phyloP scores from a whole-genome alignment of 1,139 yeast species.

The Candida tropicalis region DNA sequence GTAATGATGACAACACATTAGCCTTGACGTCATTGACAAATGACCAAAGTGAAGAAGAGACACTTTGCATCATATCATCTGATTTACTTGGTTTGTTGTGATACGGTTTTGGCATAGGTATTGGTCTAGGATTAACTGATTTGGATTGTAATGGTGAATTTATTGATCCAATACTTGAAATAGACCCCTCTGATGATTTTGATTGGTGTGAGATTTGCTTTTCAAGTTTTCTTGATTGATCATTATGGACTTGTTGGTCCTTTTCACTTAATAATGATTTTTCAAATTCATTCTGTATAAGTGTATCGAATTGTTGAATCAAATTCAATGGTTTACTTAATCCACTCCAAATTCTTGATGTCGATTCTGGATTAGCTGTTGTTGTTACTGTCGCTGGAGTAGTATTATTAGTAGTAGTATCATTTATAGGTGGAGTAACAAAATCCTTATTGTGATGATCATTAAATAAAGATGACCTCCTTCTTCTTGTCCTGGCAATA shows the following conservation, averaged over 20 bases:
- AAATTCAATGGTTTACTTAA: slow-evolving; percentile 58
- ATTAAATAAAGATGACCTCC: slow-evolving; percentile 16
- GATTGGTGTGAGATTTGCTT: slow-evolving; percentile 18
- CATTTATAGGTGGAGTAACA: neutral
- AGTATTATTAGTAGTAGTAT: neutral
- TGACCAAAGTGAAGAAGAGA: slow-evolving; percentile 48
- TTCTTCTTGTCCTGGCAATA: slow-evolving; percentile 30
- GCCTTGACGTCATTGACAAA: slow-evolving; percentile 47
- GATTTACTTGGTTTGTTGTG: slow-evolving; percentile 9
- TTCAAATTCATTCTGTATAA: slow-evolving; percentile 69
- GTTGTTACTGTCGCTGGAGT: slow-evolving; percentile 1
- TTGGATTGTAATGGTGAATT: slow-evolving; percentile 30
- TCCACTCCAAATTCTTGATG: slow-evolving; percentile 35
- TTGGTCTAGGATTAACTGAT: slow-evolving; percentile 15
- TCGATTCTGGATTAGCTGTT: slow-evolving; percentile 4
- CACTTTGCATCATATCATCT: slow-evolving; percentile 46
- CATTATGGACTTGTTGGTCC: neutral
- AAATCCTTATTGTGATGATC: neutral
- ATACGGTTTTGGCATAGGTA: neutral
- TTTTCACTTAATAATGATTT: slow-evolving; percentile 36
- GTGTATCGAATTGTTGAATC: slow-evolving; percentile 68
- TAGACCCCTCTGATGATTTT: slow-evolving; percentile 31
- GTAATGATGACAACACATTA: slow-evolving; percentile 39
- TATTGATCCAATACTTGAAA: slow-evolving; percentile 27
- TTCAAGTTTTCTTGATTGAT: neutral